Conservation (phyloP, 2,329 filamentous ascomycete genomes). For the Botryotinia calthae region DNA sequence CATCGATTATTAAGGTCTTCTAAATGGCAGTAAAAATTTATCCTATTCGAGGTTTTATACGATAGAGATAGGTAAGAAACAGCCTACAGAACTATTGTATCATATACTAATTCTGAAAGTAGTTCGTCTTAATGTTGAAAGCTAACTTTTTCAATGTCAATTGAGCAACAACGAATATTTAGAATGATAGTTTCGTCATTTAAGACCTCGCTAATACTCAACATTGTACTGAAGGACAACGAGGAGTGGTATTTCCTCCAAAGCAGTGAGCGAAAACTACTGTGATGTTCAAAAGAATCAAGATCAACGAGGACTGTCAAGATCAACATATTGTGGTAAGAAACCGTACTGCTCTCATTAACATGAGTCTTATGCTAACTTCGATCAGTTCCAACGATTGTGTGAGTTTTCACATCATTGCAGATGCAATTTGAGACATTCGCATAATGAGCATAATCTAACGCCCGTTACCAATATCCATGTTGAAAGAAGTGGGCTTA, state of each 20-base stretch:
- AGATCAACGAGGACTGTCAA: not conserved
- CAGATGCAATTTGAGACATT: not conserved
- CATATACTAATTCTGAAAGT: slow-evolving; percentile 12
- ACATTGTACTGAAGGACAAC: slow-evolving; percentile 28
- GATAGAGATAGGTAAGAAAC: slow-evolving; percentile 28
- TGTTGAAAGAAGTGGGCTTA: fast-evolving
- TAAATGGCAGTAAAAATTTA: slow-evolving; percentile 31
- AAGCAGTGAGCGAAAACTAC: slow-evolving; percentile 39
- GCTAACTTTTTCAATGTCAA: slow-evolving; percentile 30
- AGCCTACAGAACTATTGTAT: not conserved
- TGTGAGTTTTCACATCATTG: not conserved
- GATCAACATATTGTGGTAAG: fast-evolving
- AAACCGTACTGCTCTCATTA: fast-evolving
- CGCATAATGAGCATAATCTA: not conserved
- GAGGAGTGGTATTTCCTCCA: slow-evolving; percentile 36
- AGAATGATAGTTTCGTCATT: slow-evolving; percentile 35
- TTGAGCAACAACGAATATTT: slow-evolving; percentile 28
- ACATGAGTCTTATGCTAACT: not conserved
- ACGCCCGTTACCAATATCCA: not conserved
- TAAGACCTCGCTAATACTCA: slow-evolving; percentile 30
- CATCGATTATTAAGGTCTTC: slow-evolving; percentile 26
- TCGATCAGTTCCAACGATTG: not conserved
- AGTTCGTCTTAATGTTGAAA: slow-evolving; percentile 35
- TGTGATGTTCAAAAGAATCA: slow-evolving; percentile 31
- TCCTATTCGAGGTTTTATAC: slow-evolving; percentile 38